phyloP scores from a whole-genome alignment of 441 rosid genomes.

The Populus trichocarpa region DNA sequence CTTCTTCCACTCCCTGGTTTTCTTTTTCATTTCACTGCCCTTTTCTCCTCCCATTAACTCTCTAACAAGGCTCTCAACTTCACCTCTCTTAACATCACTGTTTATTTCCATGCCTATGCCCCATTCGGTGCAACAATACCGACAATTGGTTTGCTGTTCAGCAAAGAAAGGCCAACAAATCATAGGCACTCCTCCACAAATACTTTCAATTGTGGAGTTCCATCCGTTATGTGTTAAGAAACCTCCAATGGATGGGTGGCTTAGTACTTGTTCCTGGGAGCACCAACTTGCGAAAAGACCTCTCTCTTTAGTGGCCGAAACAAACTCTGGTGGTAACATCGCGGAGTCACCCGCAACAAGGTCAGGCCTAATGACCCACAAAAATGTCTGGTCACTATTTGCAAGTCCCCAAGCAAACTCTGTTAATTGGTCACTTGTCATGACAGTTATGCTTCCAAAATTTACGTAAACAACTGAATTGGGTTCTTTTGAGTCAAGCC shows the following conservation, averaged over 20 bases:
- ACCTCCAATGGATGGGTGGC: conserved; percentile 45
- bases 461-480: too few species aligned
- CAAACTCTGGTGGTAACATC: conserved; percentile 35
- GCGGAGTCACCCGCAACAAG: conserved; percentile 40
- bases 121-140: conserved; percentile 49
- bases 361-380: conserved; percentile 57
- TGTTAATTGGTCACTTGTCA: conserved; percentile 35
- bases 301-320: conserved; percentile 37
- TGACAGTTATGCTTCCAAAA: conserved; percentile 35
- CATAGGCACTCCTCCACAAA: conserved; percentile 49
- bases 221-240: conserved; percentile 59
- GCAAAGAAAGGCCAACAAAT: conserved; percentile 69
- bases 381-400: conserved; percentile 37
- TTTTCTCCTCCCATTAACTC: conserved; percentile 48
- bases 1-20: conserved; percentile 38
- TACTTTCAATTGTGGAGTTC: conserved; percentile 56
- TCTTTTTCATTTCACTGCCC: conserved; percentile 39
- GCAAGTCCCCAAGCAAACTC: conserved; percentile 66
- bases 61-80: conserved; percentile 42
- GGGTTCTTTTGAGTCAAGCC: conserved; percentile 41
- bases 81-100: conserved; percentile 42
- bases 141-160: conserved; percentile 56
- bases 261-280: conserved; percentile 45
- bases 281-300: conserved; percentile 47
- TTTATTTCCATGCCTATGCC: conserved; percentile 54